phyloP scores from a whole-genome alignment of 1,284 basidiomycete genomes.

The Pseudozyma thailandica region DNA sequence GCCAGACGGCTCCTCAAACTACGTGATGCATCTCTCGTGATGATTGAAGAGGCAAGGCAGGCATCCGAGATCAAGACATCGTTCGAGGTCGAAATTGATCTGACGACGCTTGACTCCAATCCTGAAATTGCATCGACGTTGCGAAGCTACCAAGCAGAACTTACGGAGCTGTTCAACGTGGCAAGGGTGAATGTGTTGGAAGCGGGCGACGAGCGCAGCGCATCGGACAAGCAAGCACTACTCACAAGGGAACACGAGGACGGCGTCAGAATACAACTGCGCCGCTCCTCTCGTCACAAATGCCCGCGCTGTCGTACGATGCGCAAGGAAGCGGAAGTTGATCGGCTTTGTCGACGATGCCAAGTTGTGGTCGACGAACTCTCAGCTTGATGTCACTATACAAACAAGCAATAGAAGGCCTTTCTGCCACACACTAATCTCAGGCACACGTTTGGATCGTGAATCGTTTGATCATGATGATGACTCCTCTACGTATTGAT shows the following conservation, averaged over 20 bases:
- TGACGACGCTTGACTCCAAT: constrained; percentile 8
- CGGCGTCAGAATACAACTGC: constrained; percentile 28
- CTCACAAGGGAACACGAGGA: constrained; percentile 2
- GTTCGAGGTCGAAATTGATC: constrained; percentile 52
- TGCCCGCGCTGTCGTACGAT: constrained; percentile 59
- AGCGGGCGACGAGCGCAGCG: not conserved
- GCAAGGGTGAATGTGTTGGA: constrained; percentile 43
- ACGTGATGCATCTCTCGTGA: constrained; percentile 32
- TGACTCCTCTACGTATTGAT: too few species aligned
- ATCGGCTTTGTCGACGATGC: constrained; percentile 38
- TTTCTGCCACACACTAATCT: too few species aligned
- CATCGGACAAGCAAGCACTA: not conserved
- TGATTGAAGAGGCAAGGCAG: constrained; percentile 54
- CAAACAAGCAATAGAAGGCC: not conserved
- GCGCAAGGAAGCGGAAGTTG: constrained; percentile 26
- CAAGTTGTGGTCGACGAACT: constrained; percentile 26
- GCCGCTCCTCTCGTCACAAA: constrained; percentile 41
- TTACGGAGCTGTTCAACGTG: constrained; percentile 55
- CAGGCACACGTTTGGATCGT: too few species aligned
- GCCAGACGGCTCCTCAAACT: constrained; percentile 34
- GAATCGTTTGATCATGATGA: too few species aligned
- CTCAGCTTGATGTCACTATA: not conserved
- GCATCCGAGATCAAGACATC: constrained; percentile 40
- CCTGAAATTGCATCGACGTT: constrained; percentile 4
- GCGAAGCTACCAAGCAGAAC: constrained; percentile 12